Base-by-base conservation (phyloP, 176 grass and related monocot species). In the Oryza nivara region DNA sequence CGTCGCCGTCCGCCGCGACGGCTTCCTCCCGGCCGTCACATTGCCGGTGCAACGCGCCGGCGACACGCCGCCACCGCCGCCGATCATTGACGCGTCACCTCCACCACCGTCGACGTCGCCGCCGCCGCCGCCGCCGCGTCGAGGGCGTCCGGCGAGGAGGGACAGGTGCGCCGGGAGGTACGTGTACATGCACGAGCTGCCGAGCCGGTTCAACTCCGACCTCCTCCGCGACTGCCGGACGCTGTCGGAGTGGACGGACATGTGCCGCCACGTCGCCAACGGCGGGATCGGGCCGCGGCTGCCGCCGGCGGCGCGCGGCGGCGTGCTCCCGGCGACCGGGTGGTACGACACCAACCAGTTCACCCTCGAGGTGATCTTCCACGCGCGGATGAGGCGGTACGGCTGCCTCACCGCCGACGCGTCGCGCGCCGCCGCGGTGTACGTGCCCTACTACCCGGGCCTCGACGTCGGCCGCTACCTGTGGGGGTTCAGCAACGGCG, bases 331-430 rank as follows among this genome's bases (percentile, higher is more conserved):
- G 40, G 5, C 79, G 13, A 73, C 84, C 14, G 91, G 89, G 19
- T 96, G 91, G 94, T 93, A 91, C 70, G 87, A 80, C 38, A 96
- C 89, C 9, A 80, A 91, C 84, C 94, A 96, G 87, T 96, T 93
- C 58, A 80, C 82, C 3, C 72, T 96, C 16, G 91, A 93, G 70
- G 80, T 96, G 51, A 93, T 93, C 86, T 96, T 96, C 88, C 88
- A 89, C 65, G 79, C 17, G 68, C 78, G 91, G 74, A 93, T 96
- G 94, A 81, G 71, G 45, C 91, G 74, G 46, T 91, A 93, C 73
- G 70, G 69, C 11, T 96, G 94, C 84, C 86, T 96, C 1, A 96
- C 91, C 19, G 13, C 70, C 14, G 75, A 96, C 79, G 65, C 78
- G 4, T 64, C 91, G 44, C 70, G 48, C 52, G 89, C 91, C 13